phyloP scores from a whole-genome alignment of 805 yeast genomes.

The Priceomyces fermenticarens region DNA sequence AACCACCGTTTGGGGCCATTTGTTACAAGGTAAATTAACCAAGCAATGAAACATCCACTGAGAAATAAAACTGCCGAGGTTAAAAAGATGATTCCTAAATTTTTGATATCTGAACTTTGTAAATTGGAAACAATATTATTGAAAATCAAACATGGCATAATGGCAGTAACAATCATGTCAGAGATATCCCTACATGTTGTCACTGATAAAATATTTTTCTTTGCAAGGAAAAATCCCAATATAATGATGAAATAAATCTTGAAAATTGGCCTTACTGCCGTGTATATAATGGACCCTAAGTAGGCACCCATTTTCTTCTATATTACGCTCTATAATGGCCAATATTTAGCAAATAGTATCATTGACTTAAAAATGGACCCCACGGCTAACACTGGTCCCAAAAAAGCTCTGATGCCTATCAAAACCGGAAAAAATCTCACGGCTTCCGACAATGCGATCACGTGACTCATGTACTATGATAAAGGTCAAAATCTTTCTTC shows the following conservation, averaged over 20 bases:
- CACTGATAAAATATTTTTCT: constrained; percentile 59
- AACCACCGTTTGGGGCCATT: constrained; percentile 70
- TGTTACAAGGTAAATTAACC: constrained; percentile 40
- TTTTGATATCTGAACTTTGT: constrained; percentile 64
- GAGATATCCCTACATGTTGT: constrained; percentile 69
- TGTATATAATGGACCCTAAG: constrained; percentile 67
- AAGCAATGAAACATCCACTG: constrained; percentile 49
- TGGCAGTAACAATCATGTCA: constrained; percentile 61
- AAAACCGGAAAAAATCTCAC: too few relatives aligned
- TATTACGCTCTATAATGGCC: background rate
- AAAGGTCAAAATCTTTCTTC: too few relatives aligned
- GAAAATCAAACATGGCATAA: constrained; percentile 76
- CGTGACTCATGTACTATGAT: too few relatives aligned
- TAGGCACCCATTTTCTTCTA: constrained; percentile 14
- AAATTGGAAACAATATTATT: constrained; percentile 67
- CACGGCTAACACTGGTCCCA: too few relatives aligned
- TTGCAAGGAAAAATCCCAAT: constrained; percentile 64
- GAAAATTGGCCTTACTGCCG: constrained; percentile 82
- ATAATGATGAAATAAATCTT: constrained; percentile 73
- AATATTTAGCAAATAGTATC: background rate
- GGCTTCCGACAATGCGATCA: too few relatives aligned
- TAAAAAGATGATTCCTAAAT: constrained; percentile 60
- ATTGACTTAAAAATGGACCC: background rate
- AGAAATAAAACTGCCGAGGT: constrained; percentile 49
- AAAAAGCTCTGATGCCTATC: too few relatives aligned